Base-by-base conservation (phyloP, 2,329 filamentous ascomycete species). In the Apiospora rasikravindrae region DNA sequence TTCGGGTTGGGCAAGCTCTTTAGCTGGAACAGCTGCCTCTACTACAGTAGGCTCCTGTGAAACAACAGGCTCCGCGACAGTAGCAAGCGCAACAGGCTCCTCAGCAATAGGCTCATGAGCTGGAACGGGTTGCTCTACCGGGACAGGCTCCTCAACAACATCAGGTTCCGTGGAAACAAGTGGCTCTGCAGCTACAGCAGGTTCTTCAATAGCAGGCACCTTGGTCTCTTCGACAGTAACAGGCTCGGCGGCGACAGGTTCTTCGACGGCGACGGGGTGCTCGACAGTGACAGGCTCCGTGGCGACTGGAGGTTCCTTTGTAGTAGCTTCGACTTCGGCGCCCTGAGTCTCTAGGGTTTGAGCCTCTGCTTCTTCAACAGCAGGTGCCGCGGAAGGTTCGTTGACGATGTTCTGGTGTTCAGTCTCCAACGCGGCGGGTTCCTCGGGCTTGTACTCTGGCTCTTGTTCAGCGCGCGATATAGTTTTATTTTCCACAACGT, bases 51-150 rank as follows among this genome's bases (percentile, higher is more conserved):
- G 40, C 19, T 69, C 67, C 68, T 44, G 26, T 11, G 42, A 24
- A 3, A 26, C 70, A 44, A 49, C 37, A 13, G 13, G 40, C n/a
- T 69, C 70, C 67, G 40, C 47, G 26, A 16, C 42, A 49, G 45
- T 47, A 71, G 70, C 57, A 72, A 53, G 40, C 47, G 68, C 70
- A 47, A 64, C 44, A 71, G 44, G 5, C 16, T 33, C 69, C 5
- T 72, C 71, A n/a, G 57, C 68, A 14, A n/a, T 47, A 29, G 71
- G 66, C 45, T 67, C 51, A 67, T 67, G 61, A 26, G 67, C 24
- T 42, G 14, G 69, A 11, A 71, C 61, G 19, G 70, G 70, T 24
- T 57, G 49, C 37, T 33, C 45, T 24, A 53, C 45, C 4, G 49
- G 13, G 67, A 69, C 26, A 61, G 57, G 19, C 10, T 47, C 45